A percentile compares a stretch with the other conserved stretches of the same genome.
These are phyloP conservation scores for Omphalea diandra DNA, from an alignment of 441 rosid species.

Conservation along the genomic window DNA sequence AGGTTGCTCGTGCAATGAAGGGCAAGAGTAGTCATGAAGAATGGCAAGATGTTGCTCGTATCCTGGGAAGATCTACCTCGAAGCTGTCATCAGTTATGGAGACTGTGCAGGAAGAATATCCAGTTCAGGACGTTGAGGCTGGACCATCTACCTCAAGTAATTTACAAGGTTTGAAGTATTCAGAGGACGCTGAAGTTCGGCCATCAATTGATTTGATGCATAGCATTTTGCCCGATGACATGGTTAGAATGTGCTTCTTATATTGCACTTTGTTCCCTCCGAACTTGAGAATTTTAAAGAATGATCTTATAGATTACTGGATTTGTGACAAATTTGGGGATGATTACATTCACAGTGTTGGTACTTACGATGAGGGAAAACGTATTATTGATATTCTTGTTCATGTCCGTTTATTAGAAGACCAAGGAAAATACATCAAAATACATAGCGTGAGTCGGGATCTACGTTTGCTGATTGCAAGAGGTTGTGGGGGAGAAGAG, in stretches of 20 bases:
- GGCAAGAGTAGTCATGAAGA: constrained; percentile 24
- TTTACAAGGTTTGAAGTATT: too few relatives aligned
- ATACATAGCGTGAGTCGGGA: constrained; percentile 26
- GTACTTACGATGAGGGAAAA: neutral
- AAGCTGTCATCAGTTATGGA: constrained; percentile 4
- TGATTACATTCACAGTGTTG: neutral
- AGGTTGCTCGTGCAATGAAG: constrained; percentile 34
- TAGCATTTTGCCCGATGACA: constrained; percentile 12
- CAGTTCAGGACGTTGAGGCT: constrained; percentile 11
- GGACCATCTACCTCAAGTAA: constrained; percentile 12
- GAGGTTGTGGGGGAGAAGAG: neutral
- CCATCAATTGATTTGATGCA: constrained; percentile 11
- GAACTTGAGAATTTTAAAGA: neutral
- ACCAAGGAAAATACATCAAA: neutral
- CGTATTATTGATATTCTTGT: constrained; percentile 1
- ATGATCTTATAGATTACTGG: constrained; percentile 23
- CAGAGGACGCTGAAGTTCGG: too few relatives aligned
- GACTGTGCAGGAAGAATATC: too few relatives aligned
- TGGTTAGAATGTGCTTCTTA: constrained; percentile 3
- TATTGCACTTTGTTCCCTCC: constrained; percentile 16
- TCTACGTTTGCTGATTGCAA: constrained; percentile 19
- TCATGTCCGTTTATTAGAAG: constrained; percentile 19
- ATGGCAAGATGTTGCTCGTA: constrained; percentile 30
- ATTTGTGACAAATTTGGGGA: constrained; percentile 22
- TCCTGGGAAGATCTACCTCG: too few relatives aligned